phyloP scores from a whole-genome alignment of 768 basidiomycete species.

The Hebeloma cylindrosporum region DNA sequence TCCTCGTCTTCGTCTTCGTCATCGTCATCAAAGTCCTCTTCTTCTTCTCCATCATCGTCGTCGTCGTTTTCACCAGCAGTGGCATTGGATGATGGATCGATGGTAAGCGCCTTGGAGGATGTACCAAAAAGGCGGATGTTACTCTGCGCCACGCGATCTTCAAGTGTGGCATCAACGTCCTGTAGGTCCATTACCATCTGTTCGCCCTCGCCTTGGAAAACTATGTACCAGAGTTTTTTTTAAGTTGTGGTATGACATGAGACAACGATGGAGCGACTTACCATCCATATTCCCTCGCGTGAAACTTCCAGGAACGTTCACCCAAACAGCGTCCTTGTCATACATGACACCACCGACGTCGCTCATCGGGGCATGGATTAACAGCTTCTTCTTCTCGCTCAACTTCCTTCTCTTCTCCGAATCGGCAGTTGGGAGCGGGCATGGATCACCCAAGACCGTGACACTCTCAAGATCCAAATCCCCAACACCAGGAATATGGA shows the following conservation, averaged over 20 bases:
- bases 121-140: slow-evolving; percentile 82
- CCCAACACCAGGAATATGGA: slow-evolving; percentile 95
- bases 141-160: slow-evolving; percentile 76
- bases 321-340: slow-evolving; percentile 98
- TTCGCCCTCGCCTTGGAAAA: slow-evolving; percentile 88
- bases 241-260: slow-evolving; percentile 44
- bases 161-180: slow-evolving; percentile 79
- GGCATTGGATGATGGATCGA: slow-evolving; percentile 36
- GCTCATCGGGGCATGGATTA: slow-evolving; percentile 98
- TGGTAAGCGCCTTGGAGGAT: slow-evolving; percentile 68
- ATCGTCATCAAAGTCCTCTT: slow-evolving; percentile 25
- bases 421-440: slow-evolving; percentile 88
- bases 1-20: slow-evolving; percentile 37
- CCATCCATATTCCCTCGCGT: slow-evolving; percentile 71
- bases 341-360: slow-evolving; percentile 96
- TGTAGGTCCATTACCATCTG: slow-evolving; percentile 98
- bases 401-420: slow-evolving; percentile 90
- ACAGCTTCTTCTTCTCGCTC: slow-evolving; percentile 90
- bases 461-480: slow-evolving; percentile 80
- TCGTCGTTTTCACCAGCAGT: slow-evolving; percentile 26
- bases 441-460: slow-evolving; percentile 84
- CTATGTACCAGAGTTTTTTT: slow-evolving; percentile 38
- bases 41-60: slow-evolving; percentile 32
- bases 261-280: slow-evolving; percentile 28
- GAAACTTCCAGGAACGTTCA: slow-evolving; percentile 96